Base-by-base conservation (phyloP, 306 rosid species). In the Acacia crassicarpa region DNA sequence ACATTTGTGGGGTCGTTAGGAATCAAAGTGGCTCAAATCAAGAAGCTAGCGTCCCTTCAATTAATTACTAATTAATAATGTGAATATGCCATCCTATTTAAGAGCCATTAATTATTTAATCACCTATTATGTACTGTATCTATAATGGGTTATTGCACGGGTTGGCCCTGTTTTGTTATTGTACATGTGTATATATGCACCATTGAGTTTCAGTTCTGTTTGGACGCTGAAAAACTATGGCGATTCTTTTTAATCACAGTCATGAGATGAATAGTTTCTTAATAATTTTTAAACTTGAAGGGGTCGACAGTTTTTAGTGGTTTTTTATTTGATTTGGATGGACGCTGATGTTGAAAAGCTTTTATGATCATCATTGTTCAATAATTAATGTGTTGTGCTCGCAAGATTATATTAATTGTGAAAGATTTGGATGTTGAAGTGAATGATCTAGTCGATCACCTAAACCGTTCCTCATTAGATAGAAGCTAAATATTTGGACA, bases 11-110 rank as follows among this genome's bases (percentile, higher is more conserved):
- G 90, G 82, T 82, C 80, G 67, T 69, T 80, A 22, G 69, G 88
- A 87, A 81, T 82, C 51, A 79, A 83, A 84, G 88, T 82, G 88
- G 72, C 83, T 76, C 62, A 82, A 84, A 76, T 72, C 68, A 84
- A 87, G 78, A 87, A 75, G 62, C 62, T 54, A 54, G 75, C 46
- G 78, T 72, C 83, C 81, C 81, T 67, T 87, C 67, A 79, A 10
- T 71, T 75, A 87, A 79, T 32, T 61, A 61, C 11, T 79, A 71
- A 78, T 65, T 9, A 58, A 54, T 20, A 7, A 6, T 7, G 16
- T 84, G 82, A 74, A 62, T 54, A 70, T 84, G 71, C 82, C 78
- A 70, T 44, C 62, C 78, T 75, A 45, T 6, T 13, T 78, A 59
- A 80, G 13, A 74, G 58, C 76, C 56, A 68, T 69, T 78, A 12